A percentile compares a stretch with the other conserved stretches of the same genome.
Conservation (phyloP, 2,329 filamentous ascomycete genomes). For the Orbilia quercus region DNA sequence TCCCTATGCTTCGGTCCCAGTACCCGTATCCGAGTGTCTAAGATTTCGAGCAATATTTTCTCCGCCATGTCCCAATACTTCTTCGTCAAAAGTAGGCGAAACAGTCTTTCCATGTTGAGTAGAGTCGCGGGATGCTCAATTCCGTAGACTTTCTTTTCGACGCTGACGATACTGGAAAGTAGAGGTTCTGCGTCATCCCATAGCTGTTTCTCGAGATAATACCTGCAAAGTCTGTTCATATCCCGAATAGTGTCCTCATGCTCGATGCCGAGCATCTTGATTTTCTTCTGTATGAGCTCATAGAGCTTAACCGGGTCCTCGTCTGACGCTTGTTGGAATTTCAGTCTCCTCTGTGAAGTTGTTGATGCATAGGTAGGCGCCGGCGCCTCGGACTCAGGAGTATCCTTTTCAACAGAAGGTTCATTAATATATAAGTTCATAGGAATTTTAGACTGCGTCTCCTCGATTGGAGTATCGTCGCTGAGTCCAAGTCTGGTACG, state of each 20-base stretch:
- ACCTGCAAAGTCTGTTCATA: conserved; percentile 2
- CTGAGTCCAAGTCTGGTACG: neutral
- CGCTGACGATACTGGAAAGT: neutral
- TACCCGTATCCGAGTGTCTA: neutral
- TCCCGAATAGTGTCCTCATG: conserved; percentile 6
- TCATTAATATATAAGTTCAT: neutral
- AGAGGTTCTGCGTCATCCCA: neutral
- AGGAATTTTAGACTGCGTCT: neutral
- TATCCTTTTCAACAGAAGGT: neutral
- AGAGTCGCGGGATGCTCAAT: conserved; percentile 1
- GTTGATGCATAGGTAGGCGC: neutral
- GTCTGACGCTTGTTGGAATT: neutral
- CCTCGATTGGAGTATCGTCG: neutral
- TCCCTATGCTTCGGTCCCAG: conserved; percentile 1
- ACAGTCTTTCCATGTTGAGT: conserved; percentile 6
- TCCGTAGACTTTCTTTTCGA: conserved; percentile 8
- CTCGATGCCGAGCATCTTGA: neutral
- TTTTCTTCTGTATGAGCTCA: conserved; percentile 4
- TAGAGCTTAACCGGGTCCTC: neutral
- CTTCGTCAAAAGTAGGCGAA: neutral
- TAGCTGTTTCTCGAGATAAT: neutral
- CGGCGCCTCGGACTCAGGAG: neutral
- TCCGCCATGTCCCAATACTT: neutral
- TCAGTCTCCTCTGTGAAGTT: neutral
- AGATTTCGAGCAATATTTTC: neutral